A percentile compares a stretch with the other conserved stretches of the same genome.
Evolutionary conservation across 306 rosid genomes (phyloP).

Genomic region (Luffa aegyptiaca): DNA sequence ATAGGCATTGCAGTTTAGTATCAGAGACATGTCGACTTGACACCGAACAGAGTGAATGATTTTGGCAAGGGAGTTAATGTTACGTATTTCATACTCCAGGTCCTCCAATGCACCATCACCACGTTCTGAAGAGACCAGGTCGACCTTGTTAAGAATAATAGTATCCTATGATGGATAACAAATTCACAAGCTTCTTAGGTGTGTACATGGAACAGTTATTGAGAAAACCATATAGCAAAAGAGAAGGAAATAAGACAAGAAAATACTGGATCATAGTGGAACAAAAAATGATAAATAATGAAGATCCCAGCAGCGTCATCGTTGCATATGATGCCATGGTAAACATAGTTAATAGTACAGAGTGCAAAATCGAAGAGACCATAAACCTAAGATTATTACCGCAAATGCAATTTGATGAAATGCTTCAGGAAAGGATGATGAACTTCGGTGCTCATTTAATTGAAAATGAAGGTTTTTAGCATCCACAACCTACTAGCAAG

Average conservation of each 20-base stretch:
- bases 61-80: conserved; percentile 66
- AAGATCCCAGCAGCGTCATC: neutral
- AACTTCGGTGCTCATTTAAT: conserved; percentile 44
- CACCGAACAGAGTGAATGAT: conserved; percentile 63
- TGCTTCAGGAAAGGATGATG: conserved; percentile 87
- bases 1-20: conserved; percentile 65
- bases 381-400: conserved; percentile 29
- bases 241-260: neutral
- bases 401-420: conserved; percentile 85
- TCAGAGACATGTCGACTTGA: conserved; percentile 72
- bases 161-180: conserved; percentile 59
- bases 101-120: conserved; percentile 48
- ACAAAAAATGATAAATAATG: neutral
- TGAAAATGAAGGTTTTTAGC: conserved; percentile 80
- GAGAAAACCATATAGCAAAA: neutral
- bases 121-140: conserved; percentile 75
- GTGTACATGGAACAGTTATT: neutral
- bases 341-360: neutral
- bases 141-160: conserved; percentile 93
- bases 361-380: neutral
- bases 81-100: conserved; percentile 73
- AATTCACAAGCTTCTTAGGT: conserved; percentile 19
- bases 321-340: neutral
- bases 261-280: neutral
- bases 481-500: conserved; percentile 61